Conservation (phyloP, 2,329 filamentous ascomycete genomes). For the Meredithiella fracta region DNA sequence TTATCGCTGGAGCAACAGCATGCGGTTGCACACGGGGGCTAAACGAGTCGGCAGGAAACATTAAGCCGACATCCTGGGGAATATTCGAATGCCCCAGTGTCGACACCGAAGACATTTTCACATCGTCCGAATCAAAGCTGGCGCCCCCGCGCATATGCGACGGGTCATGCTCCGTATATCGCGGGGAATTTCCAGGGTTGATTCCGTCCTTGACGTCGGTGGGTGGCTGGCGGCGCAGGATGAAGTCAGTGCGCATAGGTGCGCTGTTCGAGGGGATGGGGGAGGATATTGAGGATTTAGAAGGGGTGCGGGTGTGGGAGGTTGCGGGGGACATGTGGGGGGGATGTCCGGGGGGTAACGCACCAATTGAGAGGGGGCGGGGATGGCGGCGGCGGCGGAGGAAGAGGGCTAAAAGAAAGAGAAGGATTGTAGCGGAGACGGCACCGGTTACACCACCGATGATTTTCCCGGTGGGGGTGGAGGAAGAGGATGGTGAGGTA, state of each 20-base stretch:
- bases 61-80: conserved; percentile 9
- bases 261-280: conserved; percentile 29
- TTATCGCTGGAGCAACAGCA: conserved; percentile 7
- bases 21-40: not conserved
- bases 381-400: conserved; percentile 21
- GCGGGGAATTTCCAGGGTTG: conserved; percentile 10
- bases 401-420: conserved; percentile 27
- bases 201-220: not conserved
- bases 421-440: conserved; percentile 25
- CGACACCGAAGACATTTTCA: not conserved
- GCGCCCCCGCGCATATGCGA: not conserved
- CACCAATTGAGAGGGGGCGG: conserved; percentile 11
- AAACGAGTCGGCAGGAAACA: conserved; percentile 10
- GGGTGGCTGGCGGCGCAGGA: conserved; percentile 17
- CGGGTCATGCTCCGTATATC: conserved; percentile 8
- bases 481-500: not conserved
- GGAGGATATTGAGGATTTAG: conserved; percentile 31
- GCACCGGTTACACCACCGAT: conserved; percentile 33
- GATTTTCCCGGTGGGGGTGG: conserved; percentile 26
- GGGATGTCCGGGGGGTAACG: conserved; percentile 10
- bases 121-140: not conserved
- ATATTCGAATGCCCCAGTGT: conserved; percentile 1
- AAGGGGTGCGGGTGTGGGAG: conserved; percentile 13
- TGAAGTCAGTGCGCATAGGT: conserved; percentile 36
- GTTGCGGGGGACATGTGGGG: not conserved